These are phyloP conservation scores for Mucor circinelloides DNA, from an alignment of 371 early-diverging fungal genomes.

Conservation along the genomic window DNA sequence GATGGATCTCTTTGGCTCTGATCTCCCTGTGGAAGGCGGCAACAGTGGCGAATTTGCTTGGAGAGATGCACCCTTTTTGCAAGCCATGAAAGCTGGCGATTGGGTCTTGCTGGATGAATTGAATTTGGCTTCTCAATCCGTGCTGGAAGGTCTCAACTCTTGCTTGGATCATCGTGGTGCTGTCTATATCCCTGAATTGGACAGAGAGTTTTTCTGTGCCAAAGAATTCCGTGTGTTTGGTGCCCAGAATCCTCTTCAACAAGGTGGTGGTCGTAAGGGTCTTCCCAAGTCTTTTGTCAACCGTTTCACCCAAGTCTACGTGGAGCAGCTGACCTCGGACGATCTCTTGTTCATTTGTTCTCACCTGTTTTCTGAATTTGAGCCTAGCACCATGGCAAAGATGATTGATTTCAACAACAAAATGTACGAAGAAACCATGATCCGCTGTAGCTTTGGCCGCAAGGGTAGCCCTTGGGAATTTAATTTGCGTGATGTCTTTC, in stretches of 20 bases:
- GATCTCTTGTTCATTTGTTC: conserved; percentile 83
- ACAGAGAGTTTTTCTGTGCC: conserved; percentile 81
- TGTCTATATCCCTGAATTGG: conserved; percentile 95
- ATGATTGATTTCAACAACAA: conserved; percentile 90
- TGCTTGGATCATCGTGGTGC: conserved; percentile 98
- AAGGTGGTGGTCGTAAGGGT: conserved; percentile 98
- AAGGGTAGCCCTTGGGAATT: conserved; percentile 98
- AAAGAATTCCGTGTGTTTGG: conserved; percentile 95
- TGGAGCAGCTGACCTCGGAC: conserved; percentile 77
- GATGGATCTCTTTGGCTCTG: conserved; percentile 98
- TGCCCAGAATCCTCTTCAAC: conserved; percentile 97
- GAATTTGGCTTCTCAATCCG: conserved; percentile 99
- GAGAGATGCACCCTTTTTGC: conserved; percentile 97
- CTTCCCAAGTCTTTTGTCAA: conserved; percentile 98
- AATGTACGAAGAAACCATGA: conserved; percentile 87
- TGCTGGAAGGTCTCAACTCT: conserved; percentile 99
- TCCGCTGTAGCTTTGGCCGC: conserved; percentile 76
- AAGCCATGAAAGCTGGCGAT: conserved; percentile 94
- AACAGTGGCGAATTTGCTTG: conserved; percentile 90
- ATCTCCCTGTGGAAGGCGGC: conserved; percentile 93
- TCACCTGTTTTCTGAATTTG: conserved; percentile 69
- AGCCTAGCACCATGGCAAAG: conserved; percentile 47
- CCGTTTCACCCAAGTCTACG: conserved; percentile 95
- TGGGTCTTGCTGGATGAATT: conserved; percentile 99
- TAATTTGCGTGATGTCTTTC: conserved; percentile 94